Percentiles rank a stretch among this genome's conserved stretches.
These are phyloP conservation scores for Scutellaria minor DNA, from an alignment of 257 asterid genomes.

Conservation along the genomic window DNA sequence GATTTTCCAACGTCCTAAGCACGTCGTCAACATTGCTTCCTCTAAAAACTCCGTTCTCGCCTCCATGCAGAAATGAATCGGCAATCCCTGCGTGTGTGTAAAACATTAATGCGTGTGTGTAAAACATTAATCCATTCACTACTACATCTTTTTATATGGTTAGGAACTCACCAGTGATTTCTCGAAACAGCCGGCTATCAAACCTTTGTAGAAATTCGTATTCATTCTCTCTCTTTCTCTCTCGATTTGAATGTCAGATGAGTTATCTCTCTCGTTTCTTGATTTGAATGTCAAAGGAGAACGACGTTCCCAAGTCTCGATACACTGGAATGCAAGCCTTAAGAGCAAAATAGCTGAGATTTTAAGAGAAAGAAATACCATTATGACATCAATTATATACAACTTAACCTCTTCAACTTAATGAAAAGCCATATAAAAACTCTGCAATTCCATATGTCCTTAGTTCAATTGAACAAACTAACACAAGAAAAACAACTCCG, in stretches of 20 bases:
- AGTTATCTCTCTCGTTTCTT: no score
- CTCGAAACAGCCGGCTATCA: conserved; percentile 35
- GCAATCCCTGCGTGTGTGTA: conserved; percentile 22
- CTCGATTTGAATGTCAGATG: no score
- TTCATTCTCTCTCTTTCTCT: no score
- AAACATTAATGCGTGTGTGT: no score
- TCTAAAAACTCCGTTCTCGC: conserved; percentile 11
- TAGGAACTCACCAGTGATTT: not conserved
- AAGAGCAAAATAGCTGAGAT: conserved; percentile 29
- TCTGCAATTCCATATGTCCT: no score
- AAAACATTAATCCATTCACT: no score
- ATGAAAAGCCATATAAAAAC: no score
- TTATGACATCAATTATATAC: no score
- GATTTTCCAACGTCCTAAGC: conserved; percentile 32
- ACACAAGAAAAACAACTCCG: no score
- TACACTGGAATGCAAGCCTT: conserved; percentile 36
- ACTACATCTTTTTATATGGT: no score
- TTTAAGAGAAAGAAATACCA: not conserved
- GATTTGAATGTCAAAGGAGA: not conserved
- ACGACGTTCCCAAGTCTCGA: conserved; percentile 38
- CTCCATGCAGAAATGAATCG: conserved; percentile 18
- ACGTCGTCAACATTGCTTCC: conserved; percentile 22
- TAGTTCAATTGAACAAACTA: no score
- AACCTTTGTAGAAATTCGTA: conserved; percentile 32
- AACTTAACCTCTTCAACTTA: no score